Conservation (phyloP, 371 early-diverging fungal genomes). For the Lichtheimia ramosa region DNA sequence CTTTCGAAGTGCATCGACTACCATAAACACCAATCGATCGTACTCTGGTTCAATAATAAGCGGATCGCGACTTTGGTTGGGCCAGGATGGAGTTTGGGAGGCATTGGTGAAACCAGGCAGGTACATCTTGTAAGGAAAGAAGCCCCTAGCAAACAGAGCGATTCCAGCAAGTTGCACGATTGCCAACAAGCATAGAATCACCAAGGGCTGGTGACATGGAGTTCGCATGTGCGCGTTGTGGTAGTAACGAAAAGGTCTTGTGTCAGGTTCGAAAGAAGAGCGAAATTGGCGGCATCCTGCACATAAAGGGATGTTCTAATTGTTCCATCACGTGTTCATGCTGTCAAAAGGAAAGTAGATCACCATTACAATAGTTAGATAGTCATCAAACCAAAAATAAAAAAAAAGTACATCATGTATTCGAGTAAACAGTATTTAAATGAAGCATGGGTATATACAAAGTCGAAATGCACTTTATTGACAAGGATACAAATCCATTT, state of each 20-base stretch:
- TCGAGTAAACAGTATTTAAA: too few species aligned
- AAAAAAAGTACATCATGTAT: too few species aligned
- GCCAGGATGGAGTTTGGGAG: slow-evolving; percentile 9
- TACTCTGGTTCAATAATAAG: slow-evolving; percentile 48
- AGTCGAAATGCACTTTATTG: slow-evolving; percentile 65
- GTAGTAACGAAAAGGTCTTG: too few species aligned
- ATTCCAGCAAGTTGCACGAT: slow-evolving; percentile 63
- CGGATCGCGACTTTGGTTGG: background rate
- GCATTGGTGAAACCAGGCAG: slow-evolving; percentile 59
- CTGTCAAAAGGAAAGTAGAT: too few species aligned
- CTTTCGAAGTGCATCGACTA: slow-evolving; percentile 80
- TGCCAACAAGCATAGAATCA: slow-evolving; percentile 17
- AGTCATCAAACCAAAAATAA: too few species aligned
- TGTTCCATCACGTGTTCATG: too few species aligned
- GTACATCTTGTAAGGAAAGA: slow-evolving; percentile 77
- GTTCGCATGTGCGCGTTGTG: background rate
- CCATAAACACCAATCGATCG: slow-evolving; percentile 74
- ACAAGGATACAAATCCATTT: slow-evolving; percentile 67
- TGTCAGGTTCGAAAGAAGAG: too few species aligned
- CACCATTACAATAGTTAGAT: too few species aligned
- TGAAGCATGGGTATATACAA: too few species aligned
- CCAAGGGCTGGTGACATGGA: slow-evolving; percentile 1
- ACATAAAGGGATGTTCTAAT: too few species aligned
- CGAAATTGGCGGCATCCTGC: too few species aligned
- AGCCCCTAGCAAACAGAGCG: slow-evolving; percentile 68